Conservation (phyloP, 768 basidiomycete species). For the Dentipellis fragilis region DNA sequence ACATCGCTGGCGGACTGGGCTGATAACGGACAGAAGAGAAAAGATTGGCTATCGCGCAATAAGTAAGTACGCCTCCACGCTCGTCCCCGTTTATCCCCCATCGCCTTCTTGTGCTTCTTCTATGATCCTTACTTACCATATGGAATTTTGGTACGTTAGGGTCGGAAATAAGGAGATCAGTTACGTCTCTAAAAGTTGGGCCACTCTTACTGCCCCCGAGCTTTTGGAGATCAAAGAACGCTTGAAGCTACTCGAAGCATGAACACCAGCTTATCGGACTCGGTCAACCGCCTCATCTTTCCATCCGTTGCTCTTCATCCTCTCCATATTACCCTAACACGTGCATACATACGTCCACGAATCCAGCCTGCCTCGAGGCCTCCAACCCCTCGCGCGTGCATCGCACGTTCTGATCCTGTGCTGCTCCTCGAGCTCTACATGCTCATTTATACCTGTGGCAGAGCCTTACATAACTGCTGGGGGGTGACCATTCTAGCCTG, state of each 20-base stretch:
- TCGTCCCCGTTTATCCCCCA: conserved; percentile 1
- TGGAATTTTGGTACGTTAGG: background rate
- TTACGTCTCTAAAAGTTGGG: background rate
- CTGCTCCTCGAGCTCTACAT: too few species aligned
- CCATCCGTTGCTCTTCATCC: background rate
- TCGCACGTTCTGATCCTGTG: background rate
- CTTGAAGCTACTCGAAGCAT: background rate
- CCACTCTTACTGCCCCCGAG: background rate
- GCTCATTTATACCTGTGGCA: too few species aligned
- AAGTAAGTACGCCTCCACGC: conserved; percentile 25
- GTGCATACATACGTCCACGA: background rate
- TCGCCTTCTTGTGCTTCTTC: conserved; percentile 2
- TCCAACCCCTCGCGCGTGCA: background rate
- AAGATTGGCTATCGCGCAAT: conserved; percentile 52
- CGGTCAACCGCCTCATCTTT: background rate
- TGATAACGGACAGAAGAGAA: conserved; percentile 36
- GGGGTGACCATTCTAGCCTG: too few species aligned
- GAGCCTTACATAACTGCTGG: too few species aligned
- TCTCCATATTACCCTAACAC: background rate
- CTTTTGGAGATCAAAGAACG: background rate
- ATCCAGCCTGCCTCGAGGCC: background rate
- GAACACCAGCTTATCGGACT: background rate
- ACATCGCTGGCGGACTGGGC: conserved; percentile 37
- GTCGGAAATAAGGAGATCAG: background rate
- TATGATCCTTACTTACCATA: background rate